phyloP scores from a whole-genome alignment of 371 early-diverging fungal species.

The Mortierella sp. region DNA sequence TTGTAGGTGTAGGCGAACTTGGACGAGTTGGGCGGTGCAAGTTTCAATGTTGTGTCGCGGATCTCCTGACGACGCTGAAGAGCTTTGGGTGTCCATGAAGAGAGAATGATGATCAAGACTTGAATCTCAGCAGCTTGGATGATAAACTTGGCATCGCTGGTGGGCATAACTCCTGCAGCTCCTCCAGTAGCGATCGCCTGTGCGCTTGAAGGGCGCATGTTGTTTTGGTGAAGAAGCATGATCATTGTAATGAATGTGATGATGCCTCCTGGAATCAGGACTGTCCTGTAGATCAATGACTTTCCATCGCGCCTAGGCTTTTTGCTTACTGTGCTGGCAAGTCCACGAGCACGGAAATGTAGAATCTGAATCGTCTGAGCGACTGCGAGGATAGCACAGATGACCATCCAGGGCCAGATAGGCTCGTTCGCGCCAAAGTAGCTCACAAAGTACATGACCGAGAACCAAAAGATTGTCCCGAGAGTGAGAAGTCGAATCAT shows the following conservation, averaged over 20 bases:
- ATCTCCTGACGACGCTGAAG: slow-evolving; percentile 59
- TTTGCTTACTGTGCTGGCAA: slow-evolving; percentile 60
- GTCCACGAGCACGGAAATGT: slow-evolving; percentile 60
- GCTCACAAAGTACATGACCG: slow-evolving; percentile 58
- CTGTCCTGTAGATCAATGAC: slow-evolving; percentile 60
- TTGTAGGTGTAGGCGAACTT: slow-evolving; percentile 57
- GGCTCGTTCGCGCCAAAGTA: slow-evolving; percentile 61
- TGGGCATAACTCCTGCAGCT: slow-evolving; percentile 34
- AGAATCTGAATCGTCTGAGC: slow-evolving; percentile 62
- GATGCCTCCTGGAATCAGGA: slow-evolving; percentile 62
- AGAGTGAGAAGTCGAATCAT: slow-evolving; percentile 64
- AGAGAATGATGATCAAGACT: slow-evolving; percentile 62
- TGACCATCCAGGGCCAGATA: slow-evolving; percentile 61
- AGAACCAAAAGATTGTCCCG: slow-evolving; percentile 62
- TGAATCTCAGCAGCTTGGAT: slow-evolving; percentile 24
- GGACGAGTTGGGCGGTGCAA: slow-evolving; percentile 33
- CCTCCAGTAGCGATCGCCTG: slow-evolving; percentile 51
- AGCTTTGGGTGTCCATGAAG: slow-evolving; percentile 64
- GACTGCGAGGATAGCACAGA: slow-evolving; percentile 60
- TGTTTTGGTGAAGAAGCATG: slow-evolving; percentile 57
- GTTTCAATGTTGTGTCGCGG: slow-evolving; percentile 59
- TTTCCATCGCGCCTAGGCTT: slow-evolving; percentile 58
- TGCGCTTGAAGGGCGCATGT: slow-evolving; percentile 58
- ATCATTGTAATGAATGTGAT: slow-evolving; percentile 63
- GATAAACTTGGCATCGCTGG: slow-evolving; percentile 13